A percentile compares a stretch with the other conserved stretches of the same genome.
These are phyloP conservation scores for Ophiostoma sp. DNA, from an alignment of 2,329 filamentous ascomycete species.

Conservation along the genomic window DNA sequence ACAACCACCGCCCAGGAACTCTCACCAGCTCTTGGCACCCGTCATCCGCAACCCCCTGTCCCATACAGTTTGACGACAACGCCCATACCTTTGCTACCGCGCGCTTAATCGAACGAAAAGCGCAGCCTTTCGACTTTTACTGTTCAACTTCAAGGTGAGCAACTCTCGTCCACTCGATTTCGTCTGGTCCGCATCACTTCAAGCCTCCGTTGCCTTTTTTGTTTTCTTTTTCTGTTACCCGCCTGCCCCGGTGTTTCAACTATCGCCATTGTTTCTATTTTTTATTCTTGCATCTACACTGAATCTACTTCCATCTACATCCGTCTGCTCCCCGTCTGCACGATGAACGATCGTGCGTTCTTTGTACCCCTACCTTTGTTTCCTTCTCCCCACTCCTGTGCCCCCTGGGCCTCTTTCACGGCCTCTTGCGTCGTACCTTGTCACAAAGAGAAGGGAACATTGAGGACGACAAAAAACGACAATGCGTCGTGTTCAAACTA, in stretches of 20 bases:
- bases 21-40: conserved; percentile 13
- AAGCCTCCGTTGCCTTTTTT: not conserved
- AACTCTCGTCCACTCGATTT: conserved; percentile 23
- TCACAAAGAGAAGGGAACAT: not conserved
- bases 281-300: not conserved
- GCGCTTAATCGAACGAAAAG: conserved; percentile 25
- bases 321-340: not conserved
- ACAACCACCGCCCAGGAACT: not conserved
- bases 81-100: conserved; percentile 21
- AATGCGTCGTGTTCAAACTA: conserved; percentile 1
- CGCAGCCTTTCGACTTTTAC: not conserved
- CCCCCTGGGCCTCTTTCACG: not conserved
- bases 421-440: not conserved
- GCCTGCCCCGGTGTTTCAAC: conserved; percentile 10
- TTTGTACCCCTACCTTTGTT: conserved; percentile 13
- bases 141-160: conserved; percentile 17
- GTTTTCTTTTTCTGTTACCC: not conserved
- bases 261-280: conserved; percentile 10
- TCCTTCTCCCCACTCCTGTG: not conserved
- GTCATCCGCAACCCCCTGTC: not conserved
- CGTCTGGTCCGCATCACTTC: not conserved
- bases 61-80: not conserved
- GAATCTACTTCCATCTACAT: not conserved
- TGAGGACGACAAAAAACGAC: not conserved
- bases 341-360: not conserved